Base-by-base conservation (phyloP, 2,329 filamentous ascomycete genomes). In the Penicillium polonicum region DNA sequence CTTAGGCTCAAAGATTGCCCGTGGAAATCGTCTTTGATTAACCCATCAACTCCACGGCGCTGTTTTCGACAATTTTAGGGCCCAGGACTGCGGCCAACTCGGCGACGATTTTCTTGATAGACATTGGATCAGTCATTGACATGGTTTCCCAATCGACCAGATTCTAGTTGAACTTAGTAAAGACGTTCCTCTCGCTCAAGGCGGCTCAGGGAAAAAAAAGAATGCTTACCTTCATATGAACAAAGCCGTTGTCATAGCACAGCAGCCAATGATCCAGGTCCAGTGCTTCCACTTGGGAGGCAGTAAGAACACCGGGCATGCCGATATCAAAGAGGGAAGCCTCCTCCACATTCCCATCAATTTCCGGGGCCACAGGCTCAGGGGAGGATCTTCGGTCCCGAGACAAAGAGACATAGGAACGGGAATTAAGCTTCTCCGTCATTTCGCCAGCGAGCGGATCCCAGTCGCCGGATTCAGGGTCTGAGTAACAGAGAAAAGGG, bases 391-490 rank as follows among this genome's bases (percentile, higher is more conserved):
- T 60, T 33, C 69, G 68, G 43, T 80, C 78, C 29, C 66, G 68
- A 1, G 77, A 77, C 8, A 78, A 68, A 9, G 79, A 80, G 15
- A 81, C 75, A 57, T 80, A 81, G 58, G 71, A 68, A 29, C 72
- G 71, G 29, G 72, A 64, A 58, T 79, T 73, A 19, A 82, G 72
- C 55, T 77, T 77, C 35, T 72, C 58, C 8, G 69, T 59, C 33
- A 79, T 64, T 39, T 77, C 72, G 21, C 74, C 74, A 51, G 79
- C 76, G 9, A 80, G 71, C 1, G 73, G 72, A 44, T 79, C 70
- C 79, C 79, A 82, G 29, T 67, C 65, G 53, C 74, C 61, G n/a
- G 69, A 76, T 67, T 80, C 77, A 1, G 79, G 79, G 60, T 81
- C 79, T 80, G 46, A 4, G 23, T 48, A n/a, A 15, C 25, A 51